Evolutionary conservation across 257 asterid genomes (phyloP), one percentile per base, ranked within the genome.

Genomic region (Jacaranda copaia): DNA sequence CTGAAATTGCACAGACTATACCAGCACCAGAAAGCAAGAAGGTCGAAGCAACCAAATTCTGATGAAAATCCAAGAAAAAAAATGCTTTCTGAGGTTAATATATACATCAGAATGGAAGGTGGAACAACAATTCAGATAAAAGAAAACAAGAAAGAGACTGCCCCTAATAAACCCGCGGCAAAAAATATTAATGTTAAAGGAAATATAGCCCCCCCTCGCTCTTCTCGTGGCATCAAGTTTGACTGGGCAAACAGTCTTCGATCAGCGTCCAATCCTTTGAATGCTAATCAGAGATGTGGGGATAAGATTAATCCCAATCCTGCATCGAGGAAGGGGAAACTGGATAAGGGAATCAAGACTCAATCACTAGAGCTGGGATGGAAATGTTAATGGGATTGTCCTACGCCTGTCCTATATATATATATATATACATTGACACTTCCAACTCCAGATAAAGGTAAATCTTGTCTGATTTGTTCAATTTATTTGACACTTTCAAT

Each of bases 181-280:
- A 71, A 63, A 13, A 59, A 62, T 14, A 53, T 14, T 60, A 77
- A 15, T 46, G 20, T 15, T 4, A 36, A 11, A 6, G 79, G 52
- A 58, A 69, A 73, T 25, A 9, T 8, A 12, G 13, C 43, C 19
- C 32, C 1, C 2, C 11, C 20, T 42, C 1, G 8, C 1, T 6
- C 25, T 8, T 7, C 76, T 35, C 57, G 43, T 15, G 0, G 64
- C 1, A 77, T 48, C 66, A 88, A 84, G 76, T 84, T 91, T 38
- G 86, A 91, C 32, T 89, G 97, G 97, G 78, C 76, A 4, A 78
- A 76, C 6, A 90, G 84, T 72, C 92, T 92, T 51, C 80, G 96
- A 66, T 86, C 93, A 18, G 78, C 57, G 11, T 63, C 83, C 8
- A 36, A 36, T 8, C 14, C 4, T 13, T 11, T 42, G 19, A 15